Percentiles rank a stretch among this genome's conserved stretches.
Conservation (phyloP, 2,329 filamentous ascomycete species). For the Ascochyta pisi region DNA sequence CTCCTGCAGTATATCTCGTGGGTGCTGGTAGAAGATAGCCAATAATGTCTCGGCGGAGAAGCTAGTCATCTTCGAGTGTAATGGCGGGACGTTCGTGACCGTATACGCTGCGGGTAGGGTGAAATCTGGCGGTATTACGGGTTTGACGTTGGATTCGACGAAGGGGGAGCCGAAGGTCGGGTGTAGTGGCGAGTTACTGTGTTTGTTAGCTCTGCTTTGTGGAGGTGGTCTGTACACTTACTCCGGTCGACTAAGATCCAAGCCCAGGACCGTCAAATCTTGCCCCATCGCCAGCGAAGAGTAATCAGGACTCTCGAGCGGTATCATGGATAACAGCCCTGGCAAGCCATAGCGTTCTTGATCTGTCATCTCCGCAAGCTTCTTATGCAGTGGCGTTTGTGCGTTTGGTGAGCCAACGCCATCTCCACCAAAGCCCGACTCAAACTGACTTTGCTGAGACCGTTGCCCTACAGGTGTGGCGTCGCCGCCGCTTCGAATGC, state of each 20-base stretch:
- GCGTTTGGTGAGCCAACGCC: conserved; percentile 41
- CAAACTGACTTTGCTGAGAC: conserved; percentile 40
- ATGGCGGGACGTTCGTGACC: conserved; percentile 69
- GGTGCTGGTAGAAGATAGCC: conserved; percentile 73
- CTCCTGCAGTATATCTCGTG: conserved; percentile 70
- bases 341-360: conserved; percentile 66
- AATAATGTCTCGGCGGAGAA: conserved; percentile 72
- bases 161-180: conserved; percentile 70
- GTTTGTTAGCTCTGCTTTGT: conserved; percentile 25
- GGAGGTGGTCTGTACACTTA: conserved; percentile 44
- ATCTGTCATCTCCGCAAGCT: conserved; percentile 64
- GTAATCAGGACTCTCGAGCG: conserved; percentile 59
- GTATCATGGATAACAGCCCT: conserved; percentile 65
- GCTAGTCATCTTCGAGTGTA: conserved; percentile 64
- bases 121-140: conserved; percentile 67
- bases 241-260: conserved; percentile 69
- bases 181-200: conserved; percentile 61
- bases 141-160: conserved; percentile 63
- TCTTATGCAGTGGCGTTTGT: conserved; percentile 50
- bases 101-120: conserved; percentile 68
- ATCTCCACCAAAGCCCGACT: conserved; percentile 42
- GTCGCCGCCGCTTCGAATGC: conserved; percentile 28
- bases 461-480: conserved; percentile 36
- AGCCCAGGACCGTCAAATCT: conserved; percentile 67
- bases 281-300: conserved; percentile 65